Base-by-base conservation (phyloP, 805 yeast species). In the Komagataella populi region DNA sequence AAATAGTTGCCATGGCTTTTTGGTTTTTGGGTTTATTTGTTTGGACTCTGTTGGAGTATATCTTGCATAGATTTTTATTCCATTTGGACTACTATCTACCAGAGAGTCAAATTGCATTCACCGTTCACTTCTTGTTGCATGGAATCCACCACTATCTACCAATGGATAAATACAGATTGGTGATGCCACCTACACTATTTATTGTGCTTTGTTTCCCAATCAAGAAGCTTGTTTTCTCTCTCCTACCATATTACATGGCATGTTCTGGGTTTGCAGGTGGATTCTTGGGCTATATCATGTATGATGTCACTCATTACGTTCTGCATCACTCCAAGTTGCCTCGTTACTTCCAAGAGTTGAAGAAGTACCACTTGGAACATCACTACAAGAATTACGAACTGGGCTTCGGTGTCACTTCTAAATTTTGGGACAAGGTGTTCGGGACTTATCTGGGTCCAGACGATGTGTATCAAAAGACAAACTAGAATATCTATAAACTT, bases 111-210 rank as follows among this genome's bases (percentile, higher is more conserved):
- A 48, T 77, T 18, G 85, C 87, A 6, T 82, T 85, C 60, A 79
- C 96, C 1, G 53, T 89, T 46, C 99, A 93, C 67, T 93, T 93
- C 73, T 66, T 89, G 53, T 72, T 91, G 57, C 99, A 93, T 61
- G 99, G 99, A 52, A 84, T 90, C 50, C 99, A 93, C 66, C 99
- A 93, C 68, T 93, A 87, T 66, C 75, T 93, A 58, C 99, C 99
- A 56, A 93, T 95, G 99, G 99, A 93, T 70, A 79, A 78, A 54
- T 73, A 80, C 65, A 81, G 99, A 64, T 77, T 93, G 60, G 99
- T 93, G 44, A 84, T 93, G 86, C 99, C 99, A 2, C 99, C 99
- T 49, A 74, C 97, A 0, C 70, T 93, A 62, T 83, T 91, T 56
- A 55, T 83, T 14, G 67, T 77, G 2, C 70, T 93, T 55, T 81